These are phyloP conservation scores for Leishmania lainsoni DNA, from an alignment of 208 protist species.

Conservation along the genomic window DNA sequence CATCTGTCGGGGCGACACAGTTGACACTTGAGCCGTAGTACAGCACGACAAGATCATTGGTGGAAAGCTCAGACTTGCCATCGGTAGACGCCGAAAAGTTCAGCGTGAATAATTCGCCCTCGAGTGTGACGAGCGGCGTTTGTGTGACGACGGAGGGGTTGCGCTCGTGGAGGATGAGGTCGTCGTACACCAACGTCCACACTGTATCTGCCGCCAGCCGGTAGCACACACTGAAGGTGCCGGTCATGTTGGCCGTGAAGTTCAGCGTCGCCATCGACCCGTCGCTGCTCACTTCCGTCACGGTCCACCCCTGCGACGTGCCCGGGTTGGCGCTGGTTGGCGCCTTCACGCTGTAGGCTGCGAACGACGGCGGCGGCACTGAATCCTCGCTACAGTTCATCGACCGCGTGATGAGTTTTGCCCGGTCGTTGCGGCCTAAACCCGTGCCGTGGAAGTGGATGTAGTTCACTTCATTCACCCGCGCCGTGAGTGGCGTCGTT, in stretches of 20 bases:
- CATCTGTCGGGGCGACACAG: constrained; percentile 43
- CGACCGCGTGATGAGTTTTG: constrained; percentile 76
- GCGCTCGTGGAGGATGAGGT: constrained; percentile 63
- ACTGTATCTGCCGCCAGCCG: constrained; percentile 71
- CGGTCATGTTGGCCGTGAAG: constrained; percentile 57
- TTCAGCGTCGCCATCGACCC: constrained; percentile 52
- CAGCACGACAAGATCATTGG: constrained; percentile 61
- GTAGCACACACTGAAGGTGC: constrained; percentile 87
- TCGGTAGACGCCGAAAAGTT: constrained; percentile 48
- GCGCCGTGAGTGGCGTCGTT: constrained; percentile 42
- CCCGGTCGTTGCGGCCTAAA: constrained; percentile 52
- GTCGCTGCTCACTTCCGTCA: constrained; percentile 39
- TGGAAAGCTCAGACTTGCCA: constrained; percentile 20
- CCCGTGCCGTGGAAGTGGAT: constrained; percentile 65
- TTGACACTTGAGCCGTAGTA: constrained; percentile 60
- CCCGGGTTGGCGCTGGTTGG: constrained; percentile 18
- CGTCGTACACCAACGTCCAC: constrained; percentile 88
- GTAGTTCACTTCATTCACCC: constrained; percentile 53
- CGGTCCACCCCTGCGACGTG: constrained; percentile 49
- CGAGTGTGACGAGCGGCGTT: constrained; percentile 53
- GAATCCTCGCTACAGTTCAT: constrained; percentile 67
- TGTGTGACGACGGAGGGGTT: constrained; percentile 56
- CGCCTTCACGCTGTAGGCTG: constrained; percentile 42
- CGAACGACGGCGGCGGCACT: constrained; percentile 54
- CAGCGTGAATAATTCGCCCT: constrained; percentile 88